Percentiles rank a stretch among this genome's conserved stretches.
Conservation (phyloP, 768 basidiomycete species). For the Lactifluus hygrophoroides region DNA sequence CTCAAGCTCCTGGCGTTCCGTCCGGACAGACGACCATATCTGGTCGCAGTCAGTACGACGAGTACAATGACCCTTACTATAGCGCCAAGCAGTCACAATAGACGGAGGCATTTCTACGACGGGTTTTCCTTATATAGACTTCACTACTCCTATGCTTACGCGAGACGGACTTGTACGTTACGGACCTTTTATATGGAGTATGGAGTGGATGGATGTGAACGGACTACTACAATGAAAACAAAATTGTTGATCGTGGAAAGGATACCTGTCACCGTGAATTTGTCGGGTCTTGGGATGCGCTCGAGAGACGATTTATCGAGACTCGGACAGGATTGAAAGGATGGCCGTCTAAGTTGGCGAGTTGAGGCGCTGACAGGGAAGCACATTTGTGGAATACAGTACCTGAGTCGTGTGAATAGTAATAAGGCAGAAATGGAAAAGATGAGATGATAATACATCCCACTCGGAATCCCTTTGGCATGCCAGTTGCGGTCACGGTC, state of each 20-base stretch:
- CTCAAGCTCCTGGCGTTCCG: neutral
- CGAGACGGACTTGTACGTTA: neutral
- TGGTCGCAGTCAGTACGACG: neutral
- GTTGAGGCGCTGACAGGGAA: neutral
- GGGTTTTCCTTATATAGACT: neutral
- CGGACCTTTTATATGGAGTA: too few species aligned
- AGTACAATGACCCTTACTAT: slow-evolving; percentile 29
- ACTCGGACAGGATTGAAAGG: too few species aligned
- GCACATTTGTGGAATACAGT: neutral
- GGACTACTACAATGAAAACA: too few species aligned
- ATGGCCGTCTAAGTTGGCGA: neutral
- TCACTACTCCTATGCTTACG: neutral
- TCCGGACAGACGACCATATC: neutral
- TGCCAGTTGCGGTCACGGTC: slow-evolving; percentile 20
- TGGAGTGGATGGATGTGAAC: neutral
- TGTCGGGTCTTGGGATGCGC: too few species aligned
- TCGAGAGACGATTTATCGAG: too few species aligned
- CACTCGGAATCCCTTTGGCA: neutral
- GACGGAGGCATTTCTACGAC: neutral
- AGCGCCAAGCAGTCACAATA: neutral
- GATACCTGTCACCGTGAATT: too few species aligned
- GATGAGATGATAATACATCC: neutral
- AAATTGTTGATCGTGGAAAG: neutral
- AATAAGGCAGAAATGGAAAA: slow-evolving; percentile 6
- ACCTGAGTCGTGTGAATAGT: slow-evolving; percentile 7